Base-by-base conservation (phyloP, 1,139 yeast genomes). In the Pichia sp. region DNA sequence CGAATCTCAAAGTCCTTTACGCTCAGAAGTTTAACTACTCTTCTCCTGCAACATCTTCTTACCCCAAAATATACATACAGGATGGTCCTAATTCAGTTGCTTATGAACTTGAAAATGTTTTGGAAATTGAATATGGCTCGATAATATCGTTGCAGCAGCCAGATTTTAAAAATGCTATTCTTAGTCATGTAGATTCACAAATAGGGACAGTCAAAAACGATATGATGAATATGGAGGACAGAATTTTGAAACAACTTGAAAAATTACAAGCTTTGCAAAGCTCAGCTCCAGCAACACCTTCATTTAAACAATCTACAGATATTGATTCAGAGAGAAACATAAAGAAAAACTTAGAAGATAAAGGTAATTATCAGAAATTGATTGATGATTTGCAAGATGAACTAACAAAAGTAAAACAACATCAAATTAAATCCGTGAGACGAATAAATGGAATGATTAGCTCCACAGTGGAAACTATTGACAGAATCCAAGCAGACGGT, bases 11-110 rank as follows among this genome's bases (percentile, higher is more conserved):
- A 51, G 75, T 90, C 1, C 71, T 87, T 36, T 93, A 92, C 67
- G 89, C 90, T 26, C 96, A 92, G 64, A 88, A 84, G 64, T 92
- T 90, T 72, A 90, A 95, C 1, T 89, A 86, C 65, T 79, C 93
- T 0, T 95, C 95, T 0, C 54, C 59, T 3, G 62, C 59, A 11
- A 53, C 59, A 5, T 86, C 89, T 0, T 19, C 57, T 1, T 90
- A 90, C 62, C 97, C 99, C 0, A 87, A 83, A n/a, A 81, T 93
- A 38, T 87, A 88, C 64, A 76, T 90, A 7, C 83, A 79, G 61
- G 96, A 89, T 60, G 78, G 81, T 0, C 68, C 71, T 2, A 75
- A 79, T 31, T 80, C 80, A 0, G 77, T 90, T 1, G 76, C 85
- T 1, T 92, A 89, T 65, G 97, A 92, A 67, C 72, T 93, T 29